Conservation (phyloP, 176 grass and related monocot species). For the Zea mays region Zm-B73-REFERENCE-NAM-5.0 NC_050105.1:107311001-107311500, state of each 20-base stretch:
- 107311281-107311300: no score
- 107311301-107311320: no score
- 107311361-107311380: no score
- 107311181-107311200: neutral
- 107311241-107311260: neutral
- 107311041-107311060: neutral
- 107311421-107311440: no score
- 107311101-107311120: conserved; percentile 23
- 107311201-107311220: neutral
- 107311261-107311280: no score
- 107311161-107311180: neutral
- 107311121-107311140: neutral
- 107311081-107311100: conserved; percentile 7
- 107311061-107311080: conserved; percentile 1
- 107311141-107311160: neutral
- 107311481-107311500: no score
- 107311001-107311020: conserved; percentile 1
- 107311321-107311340: no score
- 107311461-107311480: no score
- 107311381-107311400: no score
- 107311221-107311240: neutral
- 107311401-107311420: no score
- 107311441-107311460: no score
- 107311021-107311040: neutral
- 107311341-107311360: no score